Evolutionary conservation across 768 basidiomycete species (phyloP), one percentile per base, ranked within the genome.

Genomic region (Amanita pallidorosea): DNA sequence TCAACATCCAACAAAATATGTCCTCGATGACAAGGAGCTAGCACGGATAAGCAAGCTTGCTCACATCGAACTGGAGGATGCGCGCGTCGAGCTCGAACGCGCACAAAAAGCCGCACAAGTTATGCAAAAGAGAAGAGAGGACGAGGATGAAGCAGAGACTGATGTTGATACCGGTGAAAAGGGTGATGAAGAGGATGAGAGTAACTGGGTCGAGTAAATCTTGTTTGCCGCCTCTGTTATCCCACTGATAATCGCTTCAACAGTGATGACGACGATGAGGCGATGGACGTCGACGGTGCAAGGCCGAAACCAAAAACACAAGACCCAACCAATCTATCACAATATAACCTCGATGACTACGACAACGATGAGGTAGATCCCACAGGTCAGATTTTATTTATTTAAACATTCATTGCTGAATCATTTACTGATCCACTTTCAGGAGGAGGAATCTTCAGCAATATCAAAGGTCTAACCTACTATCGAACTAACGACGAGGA

Each of bases 401-500:
- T 9, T 23, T 23, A 23, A 49, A 23, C 44, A n/a, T 5, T 27
- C 17, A 11, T 54, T 41, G 13, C 33, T 27, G 45, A 47, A 20
- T 31, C 23, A 53, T 53, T 35, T 49, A 13, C 44, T 44, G 43
- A 45, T 8, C 13, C 13, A 13, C 5, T 20, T 22, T 40, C 18
- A 51, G 50, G 50, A n/a, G 50, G 49, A 54, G 86, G 93, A 35
- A 87, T 88, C 15, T 99, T 99, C 68, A 91, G 85, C 65, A 94
- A 90, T 60, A 91, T 98, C 66, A 95, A 96, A 62, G 95, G 94
- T 15, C 70, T 99, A 46, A 85, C 86, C 18, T 95, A 88, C 63
- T 93, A 97, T 65, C 80, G 82, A 47, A 82, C 92, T 58, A 92
- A 93, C 60, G 77, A 88, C 49, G 91, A 97, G 33, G 96, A 99